Base-by-base conservation (phyloP, 2,329 filamentous ascomycete species). In the Colletotrichum somersetense region DNA sequence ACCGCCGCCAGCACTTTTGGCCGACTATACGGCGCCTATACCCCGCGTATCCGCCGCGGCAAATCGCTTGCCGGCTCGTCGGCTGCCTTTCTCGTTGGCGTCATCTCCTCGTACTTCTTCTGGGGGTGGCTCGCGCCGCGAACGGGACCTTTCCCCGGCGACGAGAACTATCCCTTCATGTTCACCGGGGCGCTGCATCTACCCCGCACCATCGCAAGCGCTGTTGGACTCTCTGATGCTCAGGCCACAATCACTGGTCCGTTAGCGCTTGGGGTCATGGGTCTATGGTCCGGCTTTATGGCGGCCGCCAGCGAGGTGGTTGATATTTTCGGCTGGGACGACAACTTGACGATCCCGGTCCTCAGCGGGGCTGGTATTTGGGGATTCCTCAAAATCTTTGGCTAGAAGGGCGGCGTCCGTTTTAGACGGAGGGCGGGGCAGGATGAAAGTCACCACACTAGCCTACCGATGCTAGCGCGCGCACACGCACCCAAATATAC, bases 1-100 rank as follows among this genome's bases (percentile, higher is more conserved):
- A 98, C 96, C 1, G 96, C 96, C 46, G 96, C 96, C 62, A 96
- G 93, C 79, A 99, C 96, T 0, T 95, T 99, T 79, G 96, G 96
- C 65, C 90, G 96, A 66, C 85, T 96, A 18, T 98, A 93, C 83
- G 96, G 96, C 53, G 89, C 92, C 74, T 95, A 98, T 80, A 99
- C 96, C 2, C 93, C 93, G 48, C 89, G 92, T 64, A 89, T 99
- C 67, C 90, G 96, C 73, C 89, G 89, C 74, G 95, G 95, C 53
- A 99, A 99, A 88, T 97, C 94, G 72, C 85, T 98, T 38, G 96
- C 96, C 23, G 96, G 96, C 0, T 96, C 93, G 12, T 78, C 94
- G 16, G 96, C 96, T 1, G 96, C 96, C 14, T 95, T 94, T 79
- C 76, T 92, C 3, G 91, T 95, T 30, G 96, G 96, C 57, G 90